A percentile compares a stretch with the other conserved stretches of the same genome.
Conservation (phyloP, 1,139 yeast genomes). For the Blastobotrys apis region DNA sequence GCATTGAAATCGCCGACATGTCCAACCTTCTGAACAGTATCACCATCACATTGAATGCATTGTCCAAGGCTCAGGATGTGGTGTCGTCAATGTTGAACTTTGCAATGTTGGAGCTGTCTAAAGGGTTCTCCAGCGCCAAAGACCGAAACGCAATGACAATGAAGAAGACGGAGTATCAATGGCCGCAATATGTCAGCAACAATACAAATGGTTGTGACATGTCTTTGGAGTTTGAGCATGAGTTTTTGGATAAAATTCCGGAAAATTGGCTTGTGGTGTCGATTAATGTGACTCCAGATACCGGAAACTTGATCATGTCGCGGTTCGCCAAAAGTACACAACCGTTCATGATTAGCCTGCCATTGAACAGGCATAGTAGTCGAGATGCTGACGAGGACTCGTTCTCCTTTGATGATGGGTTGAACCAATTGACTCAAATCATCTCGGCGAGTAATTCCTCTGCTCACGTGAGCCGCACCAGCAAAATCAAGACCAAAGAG, state of each 20-base stretch:
- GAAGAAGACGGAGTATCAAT: slow-evolving; percentile 10
- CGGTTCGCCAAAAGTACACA: slow-evolving; percentile 37
- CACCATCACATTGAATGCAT: slow-evolving; percentile 32
- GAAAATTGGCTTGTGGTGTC: slow-evolving; percentile 56
- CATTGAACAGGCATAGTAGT: slow-evolving; percentile 50
- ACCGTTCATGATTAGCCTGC: slow-evolving; percentile 56
- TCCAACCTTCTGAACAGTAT: slow-evolving; percentile 23
- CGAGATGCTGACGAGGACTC: slow-evolving; percentile 44
- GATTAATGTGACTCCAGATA: slow-evolving; percentile 55
- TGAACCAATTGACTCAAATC: slow-evolving; percentile 45
- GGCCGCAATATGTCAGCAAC: slow-evolving; percentile 13
- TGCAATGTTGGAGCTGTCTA: slow-evolving; percentile 15
- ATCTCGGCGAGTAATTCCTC: slow-evolving; percentile 58
- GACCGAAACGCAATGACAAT: slow-evolving; percentile 12
- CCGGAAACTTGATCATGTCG: slow-evolving; percentile 56
- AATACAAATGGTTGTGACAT: neutral
- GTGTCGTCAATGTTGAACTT: slow-evolving; percentile 12
- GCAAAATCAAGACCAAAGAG: slow-evolving; percentile 48
- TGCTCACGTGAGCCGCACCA: slow-evolving; percentile 39
- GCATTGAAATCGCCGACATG: slow-evolving; percentile 22
- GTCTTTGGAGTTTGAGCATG: slow-evolving; percentile 11
- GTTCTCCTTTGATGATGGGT: slow-evolving; percentile 47
- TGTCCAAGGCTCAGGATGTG: slow-evolving; percentile 18
- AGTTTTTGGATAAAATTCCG: slow-evolving; percentile 37
- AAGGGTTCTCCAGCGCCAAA: slow-evolving; percentile 15